Base-by-base conservation (phyloP, 441 rosid genomes). In the Erysimum cheiri region DNA sequence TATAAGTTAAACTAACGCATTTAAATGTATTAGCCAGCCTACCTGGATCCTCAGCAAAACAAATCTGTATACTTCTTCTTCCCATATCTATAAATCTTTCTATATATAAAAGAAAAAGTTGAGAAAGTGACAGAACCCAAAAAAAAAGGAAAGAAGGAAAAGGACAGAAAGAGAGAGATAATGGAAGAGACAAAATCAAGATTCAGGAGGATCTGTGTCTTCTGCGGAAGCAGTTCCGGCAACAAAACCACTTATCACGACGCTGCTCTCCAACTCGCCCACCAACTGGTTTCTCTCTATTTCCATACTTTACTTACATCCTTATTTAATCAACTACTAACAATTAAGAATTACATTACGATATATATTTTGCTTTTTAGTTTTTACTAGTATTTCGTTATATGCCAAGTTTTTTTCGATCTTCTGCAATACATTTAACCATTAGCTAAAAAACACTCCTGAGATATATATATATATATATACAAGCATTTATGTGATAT, bases 191-290 rank as follows among this genome's bases (percentile, higher is more conserved):
- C 81, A 47, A 85, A 77, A 71, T 90, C 98, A 6, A 87, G 87
- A 82, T 93, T 93, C 75, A 60, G 75, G 73, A 85, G 93, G 80
- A 85, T 93, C 69, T 90, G 98, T 79, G 98, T 93, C 47, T 93
- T 93, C 44, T 90, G 98, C 17, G 98, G 98, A n/a, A 90, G 98
- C 84, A 85, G 88, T 62, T 78, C 96, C 8, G 98, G 98, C 49
- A 93, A 90, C 78, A 93, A 87, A 80, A 4, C 91, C 57, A 86
- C 84, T 80, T 93, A 93, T 78, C 98, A 88, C 60, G 97, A 90
- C 78, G 96, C 98, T 26, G 98, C 98, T 13, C 79, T 88, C 73
- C 85, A 90, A 77, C 80, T 92, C 70, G 98, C 91, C 60, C 81
- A 83, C 56, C 84, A 84, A 69, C 80, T 92, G 93, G 97, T 92